Conservation (phyloP, 2,329 filamentous ascomycete species). For the Sporothrix dimorphospora region DNA sequence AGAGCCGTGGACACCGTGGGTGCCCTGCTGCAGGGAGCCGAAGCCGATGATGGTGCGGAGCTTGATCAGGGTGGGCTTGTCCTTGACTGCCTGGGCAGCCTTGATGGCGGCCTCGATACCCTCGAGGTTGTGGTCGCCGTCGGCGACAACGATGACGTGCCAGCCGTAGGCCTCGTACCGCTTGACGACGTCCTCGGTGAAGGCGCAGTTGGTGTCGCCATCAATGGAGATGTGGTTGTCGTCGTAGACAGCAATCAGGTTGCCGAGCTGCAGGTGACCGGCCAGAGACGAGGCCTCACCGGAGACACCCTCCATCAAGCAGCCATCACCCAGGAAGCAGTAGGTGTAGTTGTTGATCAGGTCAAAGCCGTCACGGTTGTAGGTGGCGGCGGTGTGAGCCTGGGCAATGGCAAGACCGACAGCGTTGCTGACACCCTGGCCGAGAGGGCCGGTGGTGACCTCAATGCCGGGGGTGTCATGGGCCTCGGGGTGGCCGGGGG, state of each 20-base stretch:
- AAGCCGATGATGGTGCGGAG: conserved; percentile 96
- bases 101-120: conserved; percentile 87
- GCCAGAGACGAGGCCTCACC: conserved; percentile 89
- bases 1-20: conserved; percentile 93
- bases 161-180: conserved; percentile 97
- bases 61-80: conserved; percentile 98
- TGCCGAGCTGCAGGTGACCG: conserved; percentile 95
- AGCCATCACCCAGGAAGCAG: conserved; percentile 95
- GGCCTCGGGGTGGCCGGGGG: conserved; percentile 92
- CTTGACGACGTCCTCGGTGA: conserved; percentile 95
- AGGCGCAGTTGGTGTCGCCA: conserved; percentile 92
- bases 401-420: conserved; percentile 97
- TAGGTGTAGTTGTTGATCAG: conserved; percentile 97
- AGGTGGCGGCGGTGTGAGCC: conserved; percentile 84
- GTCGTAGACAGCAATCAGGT: conserved; percentile 95
- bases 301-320: conserved; percentile 97
- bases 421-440: conserved; percentile 95
- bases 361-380: conserved; percentile 95
- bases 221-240: conserved; percentile 98
- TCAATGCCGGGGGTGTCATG: conserved; percentile 97
- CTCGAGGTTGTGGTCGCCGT: conserved; percentile 87
- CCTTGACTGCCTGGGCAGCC: conserved; percentile 81
- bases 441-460: conserved; percentile 96
- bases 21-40: conserved; percentile 90
- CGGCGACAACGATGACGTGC: conserved; percentile 81